These are phyloP conservation scores for Drechslerella dactyloides DNA, from an alignment of 2,329 filamentous ascomycete species.

Conservation along the genomic window DNA sequence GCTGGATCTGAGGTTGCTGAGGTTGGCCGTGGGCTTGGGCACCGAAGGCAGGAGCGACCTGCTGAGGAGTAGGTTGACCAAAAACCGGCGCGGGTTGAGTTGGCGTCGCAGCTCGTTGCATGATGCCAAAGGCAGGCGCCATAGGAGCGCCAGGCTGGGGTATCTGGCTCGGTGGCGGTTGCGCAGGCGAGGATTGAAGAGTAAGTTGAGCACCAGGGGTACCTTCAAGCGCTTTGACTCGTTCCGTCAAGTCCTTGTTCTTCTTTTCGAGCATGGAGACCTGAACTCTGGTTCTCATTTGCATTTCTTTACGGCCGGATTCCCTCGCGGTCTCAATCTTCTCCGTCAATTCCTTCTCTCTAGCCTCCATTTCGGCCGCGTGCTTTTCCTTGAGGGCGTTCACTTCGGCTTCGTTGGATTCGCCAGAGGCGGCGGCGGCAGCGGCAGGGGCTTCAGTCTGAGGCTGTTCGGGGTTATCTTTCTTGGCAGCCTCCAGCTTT, in stretches of 20 bases:
- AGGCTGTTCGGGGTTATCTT: slow-evolving; percentile 62
- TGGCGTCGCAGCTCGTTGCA: slow-evolving; percentile 38
- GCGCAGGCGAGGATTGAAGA: slow-evolving; percentile 31
- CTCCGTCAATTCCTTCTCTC: slow-evolving; percentile 35
- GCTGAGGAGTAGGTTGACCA: slow-evolving; percentile 37
- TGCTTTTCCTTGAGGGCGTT: slow-evolving; percentile 50
- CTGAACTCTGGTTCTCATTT: slow-evolving; percentile 55
- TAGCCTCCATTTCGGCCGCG: slow-evolving; percentile 31
- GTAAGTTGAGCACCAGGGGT: slow-evolving; percentile 35
- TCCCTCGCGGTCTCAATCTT: slow-evolving; percentile 54
- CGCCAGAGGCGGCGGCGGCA: slow-evolving; percentile 4
- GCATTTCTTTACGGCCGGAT: slow-evolving; percentile 53
- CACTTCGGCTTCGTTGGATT: slow-evolving; percentile 52
- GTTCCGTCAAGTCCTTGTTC: slow-evolving; percentile 54
- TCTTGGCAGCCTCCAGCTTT: slow-evolving; percentile 70
- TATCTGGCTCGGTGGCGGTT: slow-evolving; percentile 28
- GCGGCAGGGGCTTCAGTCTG: slow-evolving; percentile 54
- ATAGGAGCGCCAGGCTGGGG: slow-evolving; percentile 37
- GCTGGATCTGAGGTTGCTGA: slow-evolving; percentile 27
- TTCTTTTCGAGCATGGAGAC: slow-evolving; percentile 55
- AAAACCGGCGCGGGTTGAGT: slow-evolving; percentile 37
- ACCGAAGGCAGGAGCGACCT: slow-evolving; percentile 46
- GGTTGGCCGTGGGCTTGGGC: slow-evolving; percentile 24
- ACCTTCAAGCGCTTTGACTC: slow-evolving; percentile 52
- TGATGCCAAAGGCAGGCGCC: slow-evolving; percentile 32